A percentile compares a stretch with the other conserved stretches of the same genome.
These are phyloP conservation scores for Parietichytrium sp. DNA, from an alignment of 108 stramenopile genomes.

Conservation along the genomic window DNA sequence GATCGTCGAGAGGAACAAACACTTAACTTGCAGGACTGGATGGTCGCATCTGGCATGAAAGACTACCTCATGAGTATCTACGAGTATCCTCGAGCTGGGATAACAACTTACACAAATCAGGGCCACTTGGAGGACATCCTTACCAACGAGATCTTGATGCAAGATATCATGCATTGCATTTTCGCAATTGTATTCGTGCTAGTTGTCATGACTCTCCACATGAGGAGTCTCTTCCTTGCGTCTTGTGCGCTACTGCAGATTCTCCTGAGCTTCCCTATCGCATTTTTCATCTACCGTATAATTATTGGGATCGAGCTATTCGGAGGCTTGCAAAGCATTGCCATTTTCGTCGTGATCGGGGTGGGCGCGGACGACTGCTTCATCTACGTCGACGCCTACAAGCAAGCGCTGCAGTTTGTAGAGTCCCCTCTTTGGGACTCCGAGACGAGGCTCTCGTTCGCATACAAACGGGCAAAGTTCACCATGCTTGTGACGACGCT, in stretches of 20 bases:
- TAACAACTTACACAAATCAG: too few relatives aligned
- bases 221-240: background rate
- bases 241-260: constrained; percentile 38
- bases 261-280: constrained; percentile 32
- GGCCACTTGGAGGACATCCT: too few relatives aligned
- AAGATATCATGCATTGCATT: background rate
- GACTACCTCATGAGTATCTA: background rate
- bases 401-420: background rate
- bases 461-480: background rate
- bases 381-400: constrained; percentile 35
- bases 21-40: background rate
- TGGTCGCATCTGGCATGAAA: too few relatives aligned
- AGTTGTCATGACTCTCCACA: constrained; percentile 9
- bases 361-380: constrained; percentile 49
- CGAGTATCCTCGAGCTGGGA: background rate
- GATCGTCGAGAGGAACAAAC: constrained; percentile 6
- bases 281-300: constrained; percentile 40
- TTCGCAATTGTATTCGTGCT: constrained; percentile 10
- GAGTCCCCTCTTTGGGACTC: background rate
- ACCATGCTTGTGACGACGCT: constrained; percentile 18
- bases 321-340: constrained; percentile 35
- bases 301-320: constrained; percentile 40
- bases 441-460: background rate
- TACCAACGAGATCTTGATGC: background rate
- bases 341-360: constrained; percentile 47